These are phyloP conservation scores for Curvularia lunata DNA, from an alignment of 2,329 filamentous ascomycete genomes.

Conservation along the genomic window DNA sequence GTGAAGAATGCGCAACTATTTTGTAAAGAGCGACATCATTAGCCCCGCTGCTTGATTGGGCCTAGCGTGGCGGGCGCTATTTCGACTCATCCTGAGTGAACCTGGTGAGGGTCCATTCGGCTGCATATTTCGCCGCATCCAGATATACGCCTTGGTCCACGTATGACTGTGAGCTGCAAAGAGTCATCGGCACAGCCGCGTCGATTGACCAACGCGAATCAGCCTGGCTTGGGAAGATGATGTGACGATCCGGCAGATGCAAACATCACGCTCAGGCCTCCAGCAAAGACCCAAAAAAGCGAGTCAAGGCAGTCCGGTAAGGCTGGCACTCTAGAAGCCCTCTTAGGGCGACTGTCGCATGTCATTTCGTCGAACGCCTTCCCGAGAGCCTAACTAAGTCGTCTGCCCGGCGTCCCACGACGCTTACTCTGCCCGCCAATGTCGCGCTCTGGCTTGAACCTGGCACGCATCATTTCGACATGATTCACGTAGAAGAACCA, in stretches of 20 bases:
- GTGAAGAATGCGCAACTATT: slow-evolving; percentile 31
- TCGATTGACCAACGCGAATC: not conserved
- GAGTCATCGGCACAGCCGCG: slow-evolving; percentile 14
- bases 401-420: not conserved
- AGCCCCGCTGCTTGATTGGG: slow-evolving; percentile 29
- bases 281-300: slow-evolving; percentile 7
- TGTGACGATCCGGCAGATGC: not conserved
- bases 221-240: not conserved
- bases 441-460: not conserved
- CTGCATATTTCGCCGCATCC: not conserved
- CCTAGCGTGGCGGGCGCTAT: slow-evolving; percentile 15
- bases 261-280: not conserved
- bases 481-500: not conserved
- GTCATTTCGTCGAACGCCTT: slow-evolving; percentile 12
- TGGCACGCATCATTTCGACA: not conserved
- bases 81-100: slow-evolving; percentile 38
- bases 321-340: not conserved
- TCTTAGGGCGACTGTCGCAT: not conserved
- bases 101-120: slow-evolving; percentile 6
- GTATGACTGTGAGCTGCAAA: slow-evolving; percentile 1
- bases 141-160: not conserved
- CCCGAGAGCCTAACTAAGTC: not conserved
- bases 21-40: slow-evolving; percentile 36
- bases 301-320: not conserved
- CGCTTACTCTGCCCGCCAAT: slow-evolving; percentile 1